Percentiles rank a stretch among this genome's conserved stretches.
phyloP scores from a whole-genome alignment of 495 filamentous ascomycete genomes.

The Apiosordaria backusii region DNA sequence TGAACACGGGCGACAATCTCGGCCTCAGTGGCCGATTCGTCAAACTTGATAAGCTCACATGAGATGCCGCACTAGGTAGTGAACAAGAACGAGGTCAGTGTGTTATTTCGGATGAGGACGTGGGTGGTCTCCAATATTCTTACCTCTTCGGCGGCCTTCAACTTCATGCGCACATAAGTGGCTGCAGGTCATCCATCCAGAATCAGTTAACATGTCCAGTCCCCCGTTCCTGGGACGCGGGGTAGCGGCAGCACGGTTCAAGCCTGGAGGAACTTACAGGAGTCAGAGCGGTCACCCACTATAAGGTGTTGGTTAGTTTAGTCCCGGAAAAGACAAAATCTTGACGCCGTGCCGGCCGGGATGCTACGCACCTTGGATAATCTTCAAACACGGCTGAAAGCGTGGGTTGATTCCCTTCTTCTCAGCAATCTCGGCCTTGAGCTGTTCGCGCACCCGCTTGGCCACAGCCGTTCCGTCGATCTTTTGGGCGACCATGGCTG shows the following conservation, averaged over 20 bases:
- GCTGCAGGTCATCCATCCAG: constrained; percentile 45
- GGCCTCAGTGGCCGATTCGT: constrained; percentile 74
- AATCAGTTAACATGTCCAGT: constrained; percentile 21
- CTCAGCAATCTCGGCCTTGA: constrained; percentile 74
- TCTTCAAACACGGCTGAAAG: constrained; percentile 83
- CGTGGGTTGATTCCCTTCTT: constrained; percentile 77
- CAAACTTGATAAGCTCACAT: constrained; percentile 79
- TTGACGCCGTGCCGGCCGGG: no score
- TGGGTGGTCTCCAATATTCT: constrained; percentile 16
- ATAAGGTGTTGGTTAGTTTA: constrained; percentile 20
- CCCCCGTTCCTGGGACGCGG: constrained; percentile 14
- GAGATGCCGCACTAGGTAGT: constrained; percentile 75
- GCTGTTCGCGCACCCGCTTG: constrained; percentile 74
- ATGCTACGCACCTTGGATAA: constrained; percentile 73
- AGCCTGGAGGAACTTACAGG: constrained; percentile 60
- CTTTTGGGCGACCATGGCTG: constrained; percentile 77
- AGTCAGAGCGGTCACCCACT: constrained; percentile 90
- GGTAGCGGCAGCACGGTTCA: constrained; percentile 12
- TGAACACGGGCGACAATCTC: constrained; percentile 81
- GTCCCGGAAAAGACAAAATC: constrained; percentile 11
- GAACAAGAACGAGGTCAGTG: not conserved
- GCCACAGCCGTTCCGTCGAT: constrained; percentile 96
- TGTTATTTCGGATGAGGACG: constrained; percentile 9
- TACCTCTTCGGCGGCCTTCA: constrained; percentile 95
- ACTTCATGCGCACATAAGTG: constrained; percentile 99